A percentile compares a stretch with the other conserved stretches of the same genome.
Conservation (phyloP, 805 yeast species). For the Wickerhamomyces tratensis region DNA sequence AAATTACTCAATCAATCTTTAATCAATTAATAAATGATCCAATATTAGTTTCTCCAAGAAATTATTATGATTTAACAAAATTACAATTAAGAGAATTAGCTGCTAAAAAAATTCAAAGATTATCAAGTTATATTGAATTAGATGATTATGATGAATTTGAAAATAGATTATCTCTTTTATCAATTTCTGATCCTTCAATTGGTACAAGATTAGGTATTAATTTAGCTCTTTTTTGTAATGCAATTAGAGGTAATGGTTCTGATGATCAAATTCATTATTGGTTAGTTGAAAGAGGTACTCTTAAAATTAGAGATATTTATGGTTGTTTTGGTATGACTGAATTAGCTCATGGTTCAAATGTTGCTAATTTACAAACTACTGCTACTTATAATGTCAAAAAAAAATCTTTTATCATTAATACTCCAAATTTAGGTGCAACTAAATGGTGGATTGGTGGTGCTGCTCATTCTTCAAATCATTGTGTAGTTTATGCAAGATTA, state of each 20-base stretch:
- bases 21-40: slow-evolving; percentile 64
- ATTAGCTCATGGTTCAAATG: slow-evolving; percentile 88
- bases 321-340: slow-evolving; percentile 96
- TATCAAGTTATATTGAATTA: slow-evolving; percentile 49
- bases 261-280: slow-evolving; percentile 76
- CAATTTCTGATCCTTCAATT: slow-evolving; percentile 68
- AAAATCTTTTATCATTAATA: slow-evolving; percentile 66
- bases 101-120: slow-evolving; percentile 49
- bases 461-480: slow-evolving; percentile 87
- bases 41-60: slow-evolving; percentile 39
- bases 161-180: slow-evolving; percentile 47
- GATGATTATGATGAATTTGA: slow-evolving; percentile 33
- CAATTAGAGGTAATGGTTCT: slow-evolving; percentile 84
- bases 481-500: slow-evolving; percentile 77
- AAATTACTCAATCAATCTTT: slow-evolving; percentile 37
- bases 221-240: slow-evolving; percentile 72
- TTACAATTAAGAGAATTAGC: slow-evolving; percentile 49
- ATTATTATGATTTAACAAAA: slow-evolving; percentile 50
- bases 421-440: slow-evolving; percentile 89
- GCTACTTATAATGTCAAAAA: slow-evolving; percentile 63
- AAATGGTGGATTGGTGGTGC: slow-evolving; percentile 99
- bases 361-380: slow-evolving; percentile 88
- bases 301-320: slow-evolving; percentile 47
- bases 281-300: slow-evolving; percentile 63
- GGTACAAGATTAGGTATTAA: slow-evolving; percentile 84